Base-by-base conservation (phyloP, 345 rosid species). In the Camelina laxa region DNA sequence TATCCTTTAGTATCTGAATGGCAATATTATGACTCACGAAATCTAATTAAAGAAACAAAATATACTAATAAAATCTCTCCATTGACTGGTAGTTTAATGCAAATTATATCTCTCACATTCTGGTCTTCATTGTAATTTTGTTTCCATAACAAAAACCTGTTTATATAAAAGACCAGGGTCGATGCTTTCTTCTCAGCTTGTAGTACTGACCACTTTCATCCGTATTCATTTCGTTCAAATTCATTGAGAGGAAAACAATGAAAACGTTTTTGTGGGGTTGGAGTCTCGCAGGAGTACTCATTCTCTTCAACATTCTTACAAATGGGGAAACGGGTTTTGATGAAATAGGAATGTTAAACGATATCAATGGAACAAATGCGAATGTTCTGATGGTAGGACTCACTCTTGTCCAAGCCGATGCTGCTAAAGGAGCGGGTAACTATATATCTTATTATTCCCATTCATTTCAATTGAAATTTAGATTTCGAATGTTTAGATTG, bases 381-480 rank as follows among this genome's bases (percentile, higher is more conserved):
- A 75, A 33, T 69, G 58, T 22, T 44, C 57, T 75, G 13, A 62
- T 35, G 58, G 98, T 93, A 6, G 98, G 87, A 36, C 89, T 93
- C 59, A 87, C 93, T 71, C 88, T 93, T 60, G 87, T 93, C 60
- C 81, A 42, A 42, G 66, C 78, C 58, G 96, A 91, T 75, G 82
- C 74, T 19, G 87, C 87, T 22, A 87, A 85, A 85, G 87, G 92
- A 80, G 98, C 97, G 2, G 97, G 97, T 90, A 76, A 75, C 50
- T 45, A 0, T 62, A 44, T 42, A 0, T 58, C 38, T 65, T 69
- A 30, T 63, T 27, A 30, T 63, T 27, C 8, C n/a, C 27, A 39
- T 47, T 67, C 7, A 11, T 67, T 58, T 58, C 1, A 12, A 38
- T 49, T 47, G 2, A 20, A 19, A 35, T 35, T 22, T 11, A 14